A percentile compares a stretch with the other conserved stretches of the same genome.
phyloP scores from a whole-genome alignment of 139 green algal species.

The Pedinophyceae sp. region DNA sequence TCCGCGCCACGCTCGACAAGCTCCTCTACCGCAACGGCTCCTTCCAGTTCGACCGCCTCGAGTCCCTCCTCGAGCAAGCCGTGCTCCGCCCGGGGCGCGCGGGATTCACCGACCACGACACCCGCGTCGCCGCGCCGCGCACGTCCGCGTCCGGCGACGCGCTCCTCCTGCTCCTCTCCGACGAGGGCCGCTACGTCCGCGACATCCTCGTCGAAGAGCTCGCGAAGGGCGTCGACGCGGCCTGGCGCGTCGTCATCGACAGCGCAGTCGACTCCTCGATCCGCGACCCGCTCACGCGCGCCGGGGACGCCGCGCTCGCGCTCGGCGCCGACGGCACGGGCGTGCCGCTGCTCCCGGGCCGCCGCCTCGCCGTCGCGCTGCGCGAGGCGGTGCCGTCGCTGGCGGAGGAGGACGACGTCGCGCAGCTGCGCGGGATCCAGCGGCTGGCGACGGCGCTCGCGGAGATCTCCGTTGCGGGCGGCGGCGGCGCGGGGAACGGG shows the following conservation, averaged over 20 bases:
- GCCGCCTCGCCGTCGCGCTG: neutral
- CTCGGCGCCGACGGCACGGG: neutral
- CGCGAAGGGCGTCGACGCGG: constrained; percentile 62
- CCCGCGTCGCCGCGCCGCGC: neutral
- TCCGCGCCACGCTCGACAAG: constrained; percentile 42
- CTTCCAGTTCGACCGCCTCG: constrained; percentile 62
- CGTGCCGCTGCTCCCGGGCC: neutral
- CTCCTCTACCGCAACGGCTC: constrained; percentile 52
- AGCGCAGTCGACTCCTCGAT: constrained; percentile 9
- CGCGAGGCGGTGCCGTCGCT: constrained; percentile 14
- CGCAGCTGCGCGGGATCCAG: constrained; percentile 5
- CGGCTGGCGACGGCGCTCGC: neutral
- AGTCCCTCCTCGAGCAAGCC: constrained; percentile 52
- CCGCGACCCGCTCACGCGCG: constrained; percentile 1
- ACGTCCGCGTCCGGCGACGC: constrained; percentile 12
- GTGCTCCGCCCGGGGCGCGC: no score
- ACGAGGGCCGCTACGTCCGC: constrained; percentile 51
- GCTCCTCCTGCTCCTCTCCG: constrained; percentile 52
- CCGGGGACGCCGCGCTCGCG: neutral
- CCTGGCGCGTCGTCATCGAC: constrained; percentile 39
- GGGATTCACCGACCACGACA: no score
- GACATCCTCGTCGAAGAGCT: constrained; percentile 68
- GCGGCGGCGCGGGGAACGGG: no score
- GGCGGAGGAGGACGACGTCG: constrained; percentile 12
- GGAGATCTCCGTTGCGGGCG: no score